Evolutionary conservation across 2,329 filamentous ascomycete genomes (phyloP).

Genomic region (Fusarium nodosum): DNA sequence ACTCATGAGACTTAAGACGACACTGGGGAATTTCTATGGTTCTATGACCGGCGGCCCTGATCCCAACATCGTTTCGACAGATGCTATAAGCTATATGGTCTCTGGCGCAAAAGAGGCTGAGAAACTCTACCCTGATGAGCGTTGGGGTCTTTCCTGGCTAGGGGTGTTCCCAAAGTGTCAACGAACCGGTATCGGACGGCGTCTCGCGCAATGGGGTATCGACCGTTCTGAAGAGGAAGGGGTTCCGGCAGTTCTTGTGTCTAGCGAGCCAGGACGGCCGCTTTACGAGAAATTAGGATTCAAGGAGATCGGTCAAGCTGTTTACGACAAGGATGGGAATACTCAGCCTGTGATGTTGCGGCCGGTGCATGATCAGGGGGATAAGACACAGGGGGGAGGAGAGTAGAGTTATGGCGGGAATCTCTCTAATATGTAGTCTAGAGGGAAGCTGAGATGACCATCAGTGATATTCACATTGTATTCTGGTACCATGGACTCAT

Average conservation of each 20-base stretch:
- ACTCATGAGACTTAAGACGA: conserved; percentile 1
- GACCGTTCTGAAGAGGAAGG: conserved; percentile 31
- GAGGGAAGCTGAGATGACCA: no score
- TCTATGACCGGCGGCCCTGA: neutral
- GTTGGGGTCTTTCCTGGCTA: conserved; percentile 28
- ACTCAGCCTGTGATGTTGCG: conserved; percentile 23
- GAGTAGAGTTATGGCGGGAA: neutral
- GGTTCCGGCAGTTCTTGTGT: conserved; percentile 21
- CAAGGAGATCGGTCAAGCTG: neutral
- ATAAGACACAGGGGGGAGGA: neutral
- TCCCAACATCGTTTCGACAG: neutral
- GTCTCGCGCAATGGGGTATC: conserved; percentile 29
- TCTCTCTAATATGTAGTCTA: neutral
- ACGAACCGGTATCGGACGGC: conserved; percentile 23
- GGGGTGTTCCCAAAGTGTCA: conserved; percentile 28
- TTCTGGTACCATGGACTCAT: no score
- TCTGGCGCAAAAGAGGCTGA: neutral
- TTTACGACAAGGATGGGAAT: conserved; percentile 7
- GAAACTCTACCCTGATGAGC: conserved; percentile 18
- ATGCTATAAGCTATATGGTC: neutral
- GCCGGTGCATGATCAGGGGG: neutral
- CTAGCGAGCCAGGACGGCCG: neutral
- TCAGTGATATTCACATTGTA: no score
- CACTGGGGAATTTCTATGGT: neutral
- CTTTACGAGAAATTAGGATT: conserved; percentile 35